These are phyloP conservation scores for Eucalyptus curtisii DNA, from an alignment of 345 rosid species.

Conservation along the genomic window DNA sequence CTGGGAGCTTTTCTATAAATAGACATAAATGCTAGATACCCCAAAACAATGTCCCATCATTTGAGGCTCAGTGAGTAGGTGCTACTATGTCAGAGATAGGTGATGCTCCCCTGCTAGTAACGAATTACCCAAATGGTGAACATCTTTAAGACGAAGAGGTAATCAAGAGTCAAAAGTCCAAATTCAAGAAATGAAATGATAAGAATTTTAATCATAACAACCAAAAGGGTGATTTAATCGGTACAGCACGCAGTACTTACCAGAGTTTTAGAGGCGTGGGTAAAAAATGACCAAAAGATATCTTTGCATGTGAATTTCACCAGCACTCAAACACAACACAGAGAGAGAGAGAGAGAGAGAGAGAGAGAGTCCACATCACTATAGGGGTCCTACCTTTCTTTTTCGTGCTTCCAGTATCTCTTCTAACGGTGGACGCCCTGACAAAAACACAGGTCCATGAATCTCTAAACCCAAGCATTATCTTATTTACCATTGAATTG, in stretches of 20 bases:
- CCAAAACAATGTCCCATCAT: background rate
- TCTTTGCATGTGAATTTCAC: background rate
- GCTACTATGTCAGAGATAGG: background rate
- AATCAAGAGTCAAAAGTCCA: background rate
- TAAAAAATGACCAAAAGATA: background rate
- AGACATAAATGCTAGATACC: background rate
- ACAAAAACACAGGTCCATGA: background rate
- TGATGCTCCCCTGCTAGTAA: background rate
- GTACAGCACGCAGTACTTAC: background rate
- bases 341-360: background rate
- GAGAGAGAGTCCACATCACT: background rate
- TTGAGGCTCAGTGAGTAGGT: background rate
- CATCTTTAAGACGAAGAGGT: background rate
- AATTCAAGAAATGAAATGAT: background rate
- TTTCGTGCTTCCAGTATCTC: slow-evolving; percentile 57
- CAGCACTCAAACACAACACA: background rate
- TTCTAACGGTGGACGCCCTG: slow-evolving; percentile 71
- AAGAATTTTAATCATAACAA: background rate
- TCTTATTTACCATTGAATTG: background rate
- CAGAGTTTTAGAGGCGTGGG: background rate
- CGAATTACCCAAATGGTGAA: background rate
- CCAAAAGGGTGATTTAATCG: background rate
- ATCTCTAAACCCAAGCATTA: background rate
- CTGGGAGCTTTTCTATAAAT: background rate
- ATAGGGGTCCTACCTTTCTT: slow-evolving; percentile 33